Evolutionary conservation across 2,329 filamentous ascomycete genomes (phyloP).

Genomic region (Verticillium isaacii): DNA sequence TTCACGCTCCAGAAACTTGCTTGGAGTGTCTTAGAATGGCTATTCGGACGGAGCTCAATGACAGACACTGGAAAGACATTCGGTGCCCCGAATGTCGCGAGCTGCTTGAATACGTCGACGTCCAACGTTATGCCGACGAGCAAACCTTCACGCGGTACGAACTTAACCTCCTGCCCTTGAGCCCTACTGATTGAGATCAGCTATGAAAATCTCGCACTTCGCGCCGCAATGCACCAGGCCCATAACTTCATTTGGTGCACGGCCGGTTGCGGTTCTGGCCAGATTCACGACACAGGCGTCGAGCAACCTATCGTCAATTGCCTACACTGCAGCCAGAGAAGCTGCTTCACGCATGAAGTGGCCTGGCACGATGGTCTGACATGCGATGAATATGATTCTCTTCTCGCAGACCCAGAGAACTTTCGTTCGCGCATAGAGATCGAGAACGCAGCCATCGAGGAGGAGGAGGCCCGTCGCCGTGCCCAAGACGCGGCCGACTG

Average conservation of each 20-base stretch:
- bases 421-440: conserved; percentile 32
- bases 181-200: background rate
- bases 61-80: conserved; percentile 38
- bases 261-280: conserved; percentile 44
- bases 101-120: conserved; percentile 35
- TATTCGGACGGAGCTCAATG: conserved; percentile 27
- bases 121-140: conserved; percentile 37
- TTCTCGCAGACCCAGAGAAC: conserved; percentile 30
- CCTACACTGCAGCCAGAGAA: conserved; percentile 30
- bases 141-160: conserved; percentile 31
- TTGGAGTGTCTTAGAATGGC: conserved; percentile 27
- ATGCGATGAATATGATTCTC: conserved; percentile 37
- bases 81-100: conserved; percentile 47
- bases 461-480: conserved; percentile 36
- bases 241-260: conserved; percentile 50
- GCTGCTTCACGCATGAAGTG: conserved; percentile 36
- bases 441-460: conserved; percentile 30
- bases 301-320: conserved; percentile 36
- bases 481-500: conserved; percentile 38
- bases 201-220: conserved; percentile 38
- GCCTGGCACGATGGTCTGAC: conserved; percentile 36
- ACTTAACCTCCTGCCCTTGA: background rate
- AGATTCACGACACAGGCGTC: conserved; percentile 40
- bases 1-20: conserved; percentile 26
- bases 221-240: conserved; percentile 35